Percentiles rank a stretch among this genome's conserved stretches.
These are phyloP conservation scores for Ramalina peruviana DNA, from an alignment of 495 filamentous ascomycete species.

Conservation along the genomic window DNA sequence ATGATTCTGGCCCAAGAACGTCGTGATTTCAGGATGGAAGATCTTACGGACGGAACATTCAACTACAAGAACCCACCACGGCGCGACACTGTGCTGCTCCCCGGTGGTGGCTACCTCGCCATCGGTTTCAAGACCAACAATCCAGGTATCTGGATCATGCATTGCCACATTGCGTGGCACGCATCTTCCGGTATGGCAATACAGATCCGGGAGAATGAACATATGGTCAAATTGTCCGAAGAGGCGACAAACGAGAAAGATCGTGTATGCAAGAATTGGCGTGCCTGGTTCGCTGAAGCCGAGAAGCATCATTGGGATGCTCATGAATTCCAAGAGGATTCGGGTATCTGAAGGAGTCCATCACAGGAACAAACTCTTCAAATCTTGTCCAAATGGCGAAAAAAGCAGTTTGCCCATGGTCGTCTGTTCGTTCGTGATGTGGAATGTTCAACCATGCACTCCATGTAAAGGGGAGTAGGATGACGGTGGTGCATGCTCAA, in stretches of 20 bases:
- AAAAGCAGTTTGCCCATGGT: too few species aligned
- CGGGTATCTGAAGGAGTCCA: neutral
- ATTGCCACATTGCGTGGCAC: slow-evolving; percentile 30
- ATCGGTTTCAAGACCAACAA: slow-evolving; percentile 36
- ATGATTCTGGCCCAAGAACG: slow-evolving; percentile 35
- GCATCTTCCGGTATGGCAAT: slow-evolving; percentile 21
- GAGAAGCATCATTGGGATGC: slow-evolving; percentile 2
- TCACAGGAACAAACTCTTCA: too few species aligned
- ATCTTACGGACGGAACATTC: neutral
- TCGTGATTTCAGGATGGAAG: slow-evolving; percentile 1
- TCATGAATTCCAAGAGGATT: slow-evolving; percentile 7
- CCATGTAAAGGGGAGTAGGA: too few species aligned
- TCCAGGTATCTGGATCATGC: slow-evolving; percentile 28
- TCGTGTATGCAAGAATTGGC: neutral
- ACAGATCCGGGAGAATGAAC: slow-evolving; percentile 20
- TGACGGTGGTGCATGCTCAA: too few species aligned
- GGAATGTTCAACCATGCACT: too few species aligned
- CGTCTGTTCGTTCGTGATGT: too few species aligned
- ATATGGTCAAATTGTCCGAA: neutral
- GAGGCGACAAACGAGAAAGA: neutral
- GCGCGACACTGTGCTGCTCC: slow-evolving; percentile 44
- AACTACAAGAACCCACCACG: slow-evolving; percentile 32
- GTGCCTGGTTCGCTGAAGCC: neutral
- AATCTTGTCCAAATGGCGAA: too few species aligned
- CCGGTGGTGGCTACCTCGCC: slow-evolving; percentile 31